A percentile compares a stretch with the other conserved stretches of the same genome.
Conservation (phyloP, 2,329 filamentous ascomycete species). For the Aspergillus japonicus region DNA sequence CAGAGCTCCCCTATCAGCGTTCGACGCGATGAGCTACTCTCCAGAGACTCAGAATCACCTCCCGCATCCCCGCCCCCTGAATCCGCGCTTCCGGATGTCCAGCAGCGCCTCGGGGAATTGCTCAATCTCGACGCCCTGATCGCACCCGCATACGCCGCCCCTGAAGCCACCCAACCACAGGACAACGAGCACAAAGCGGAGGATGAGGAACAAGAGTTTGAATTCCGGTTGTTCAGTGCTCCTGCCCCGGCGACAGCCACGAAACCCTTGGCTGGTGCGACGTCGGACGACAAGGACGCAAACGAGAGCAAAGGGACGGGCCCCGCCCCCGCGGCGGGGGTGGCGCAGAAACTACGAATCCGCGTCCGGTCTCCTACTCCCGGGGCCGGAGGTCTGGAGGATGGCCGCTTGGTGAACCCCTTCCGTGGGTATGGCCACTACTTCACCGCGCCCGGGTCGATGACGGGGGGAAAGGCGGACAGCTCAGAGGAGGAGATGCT, state of each 20-base stretch:
- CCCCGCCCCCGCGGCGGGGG: neutral
- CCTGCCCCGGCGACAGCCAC: constrained; percentile 15
- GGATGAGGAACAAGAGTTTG: constrained; percentile 45
- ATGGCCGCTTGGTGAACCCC: constrained; percentile 41
- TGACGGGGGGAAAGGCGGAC: constrained; percentile 17
- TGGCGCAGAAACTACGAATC: constrained; percentile 38
- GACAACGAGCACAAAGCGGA: constrained; percentile 17
- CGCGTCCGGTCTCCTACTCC: constrained; percentile 42
- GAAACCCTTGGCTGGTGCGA: neutral
- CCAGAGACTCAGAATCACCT: constrained; percentile 30
- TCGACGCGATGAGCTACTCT: constrained; percentile 38
- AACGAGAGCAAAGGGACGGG: neutral
- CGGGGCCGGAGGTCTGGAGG: constrained; percentile 21
- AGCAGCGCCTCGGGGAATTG: constrained; percentile 33
- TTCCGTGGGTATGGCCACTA: constrained; percentile 46
- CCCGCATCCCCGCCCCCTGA: constrained; percentile 32
- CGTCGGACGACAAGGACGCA: neutral
- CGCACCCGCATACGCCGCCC: neutral
- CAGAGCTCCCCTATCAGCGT: constrained; percentile 24
- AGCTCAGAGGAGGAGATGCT: constrained; percentile 17
- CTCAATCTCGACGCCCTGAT: constrained; percentile 33
- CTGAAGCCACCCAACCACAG: constrained; percentile 4
- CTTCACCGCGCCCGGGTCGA: constrained; percentile 36
- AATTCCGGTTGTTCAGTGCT: constrained; percentile 43
- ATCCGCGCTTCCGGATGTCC: constrained; percentile 27